Evolutionary conservation across 306 rosid genomes (phyloP).

Genomic region (Canavalia ensiformis): DNA sequence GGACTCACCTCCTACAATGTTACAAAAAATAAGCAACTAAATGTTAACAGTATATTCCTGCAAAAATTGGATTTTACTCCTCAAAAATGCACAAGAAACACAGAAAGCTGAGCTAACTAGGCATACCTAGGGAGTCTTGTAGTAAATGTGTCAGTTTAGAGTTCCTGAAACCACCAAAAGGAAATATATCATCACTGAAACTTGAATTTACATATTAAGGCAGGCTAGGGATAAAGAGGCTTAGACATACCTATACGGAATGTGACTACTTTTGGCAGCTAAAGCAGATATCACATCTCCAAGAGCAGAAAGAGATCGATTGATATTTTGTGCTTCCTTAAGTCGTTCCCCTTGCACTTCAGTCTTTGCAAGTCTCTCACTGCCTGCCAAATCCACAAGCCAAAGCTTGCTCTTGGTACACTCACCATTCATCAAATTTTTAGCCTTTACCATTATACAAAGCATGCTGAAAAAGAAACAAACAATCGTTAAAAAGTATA

Average conservation of each 20-base stretch:
- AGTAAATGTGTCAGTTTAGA: conserved; percentile 93
- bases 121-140: conserved; percentile 90
- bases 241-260: conserved; percentile 78
- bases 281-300: conserved; percentile 90
- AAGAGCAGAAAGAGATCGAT: conserved; percentile 90
- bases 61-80: conserved; percentile 30
- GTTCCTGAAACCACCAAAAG: conserved; percentile 68
- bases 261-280: conserved; percentile 86
- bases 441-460: conserved; percentile 74
- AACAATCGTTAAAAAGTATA: conserved; percentile 21
- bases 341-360: conserved; percentile 85
- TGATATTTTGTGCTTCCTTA: conserved; percentile 90
- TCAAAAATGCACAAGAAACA: conserved; percentile 17
- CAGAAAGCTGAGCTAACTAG: conserved; percentile 16
- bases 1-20: conserved; percentile 81
- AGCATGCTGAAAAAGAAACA: conserved; percentile 71
- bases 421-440: conserved; percentile 79
- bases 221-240: conserved; percentile 22
- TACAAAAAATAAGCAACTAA: conserved; percentile 9
- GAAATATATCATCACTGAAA: conserved; percentile 37
- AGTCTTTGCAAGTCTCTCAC: conserved; percentile 93
- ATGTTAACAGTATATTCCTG: conserved; percentile 28
- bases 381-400: conserved; percentile 95
- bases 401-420: conserved; percentile 92
- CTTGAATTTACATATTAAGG: conserved; percentile 19